Percentiles rank a stretch among this genome's conserved stretches.
Conservation (phyloP, 2,329 filamentous ascomycete species). For the Trichoderma endophyticum region DNA sequence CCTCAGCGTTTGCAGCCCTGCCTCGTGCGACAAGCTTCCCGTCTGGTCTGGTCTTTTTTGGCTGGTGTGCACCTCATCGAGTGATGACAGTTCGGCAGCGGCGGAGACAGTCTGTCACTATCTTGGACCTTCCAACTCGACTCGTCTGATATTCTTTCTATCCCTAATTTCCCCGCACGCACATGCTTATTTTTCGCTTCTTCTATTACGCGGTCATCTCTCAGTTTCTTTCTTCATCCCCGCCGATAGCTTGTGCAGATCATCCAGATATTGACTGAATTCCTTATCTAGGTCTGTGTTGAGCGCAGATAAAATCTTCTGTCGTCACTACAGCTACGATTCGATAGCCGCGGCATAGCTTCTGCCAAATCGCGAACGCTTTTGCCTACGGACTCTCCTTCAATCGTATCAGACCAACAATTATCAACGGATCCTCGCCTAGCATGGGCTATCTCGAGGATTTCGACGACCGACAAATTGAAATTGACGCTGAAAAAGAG, state of each 20-base stretch:
- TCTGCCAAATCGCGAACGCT: constrained; percentile 1
- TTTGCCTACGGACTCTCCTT: constrained; percentile 2
- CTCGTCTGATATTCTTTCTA: background rate
- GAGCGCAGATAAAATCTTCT: constrained; percentile 8
- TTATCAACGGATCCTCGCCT: constrained; percentile 48
- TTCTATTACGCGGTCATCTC: background rate
- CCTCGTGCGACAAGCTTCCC: constrained; percentile 9
- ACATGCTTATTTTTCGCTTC: background rate
- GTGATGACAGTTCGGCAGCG: constrained; percentile 12
- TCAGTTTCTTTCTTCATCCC: background rate
- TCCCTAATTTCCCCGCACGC: background rate
- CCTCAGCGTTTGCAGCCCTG: constrained; percentile 8
- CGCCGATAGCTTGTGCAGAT: background rate
- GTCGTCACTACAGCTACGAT: background rate
- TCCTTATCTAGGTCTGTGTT: constrained; percentile 5
- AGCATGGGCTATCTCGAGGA: constrained; percentile 66
- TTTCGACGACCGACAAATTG: constrained; percentile 65
- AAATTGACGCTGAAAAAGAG: constrained; percentile 58
- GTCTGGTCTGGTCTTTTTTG: background rate
- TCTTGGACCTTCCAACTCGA: background rate
- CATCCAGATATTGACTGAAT: background rate
- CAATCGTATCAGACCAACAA: constrained; percentile 5
- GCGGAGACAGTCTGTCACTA: background rate
- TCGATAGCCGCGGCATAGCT: background rate
- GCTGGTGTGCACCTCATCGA: background rate